A percentile compares a stretch with the other conserved stretches of the same genome.
These are phyloP conservation scores for Aspergillus fijiensis DNA, from an alignment of 2,329 filamentous ascomycete species.

Conservation along the genomic window DNA sequence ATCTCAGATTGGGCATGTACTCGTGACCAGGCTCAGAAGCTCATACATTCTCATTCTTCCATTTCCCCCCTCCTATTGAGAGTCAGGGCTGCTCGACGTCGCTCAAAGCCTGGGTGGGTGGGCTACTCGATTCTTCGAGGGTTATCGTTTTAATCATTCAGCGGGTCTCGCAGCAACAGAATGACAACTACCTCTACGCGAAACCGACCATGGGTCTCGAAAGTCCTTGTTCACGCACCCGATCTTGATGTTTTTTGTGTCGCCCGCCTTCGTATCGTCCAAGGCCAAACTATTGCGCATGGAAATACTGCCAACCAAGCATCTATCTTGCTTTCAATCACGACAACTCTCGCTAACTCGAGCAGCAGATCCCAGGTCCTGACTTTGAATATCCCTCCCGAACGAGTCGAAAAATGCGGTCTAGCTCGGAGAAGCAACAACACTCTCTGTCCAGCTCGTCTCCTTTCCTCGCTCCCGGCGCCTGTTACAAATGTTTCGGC, in stretches of 20 bases:
- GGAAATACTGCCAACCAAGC: conserved; percentile 14
- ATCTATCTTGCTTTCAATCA: conserved; percentile 21
- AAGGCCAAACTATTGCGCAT: conserved; percentile 4
- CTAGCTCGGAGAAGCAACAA: conserved; percentile 17
- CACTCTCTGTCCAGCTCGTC: conserved; percentile 14
- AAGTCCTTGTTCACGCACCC: conserved; percentile 20
- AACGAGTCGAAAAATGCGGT: conserved; percentile 15
- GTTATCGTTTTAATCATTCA: conserved; percentile 9
- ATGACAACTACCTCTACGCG: conserved; percentile 17
- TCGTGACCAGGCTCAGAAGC: conserved; percentile 20
- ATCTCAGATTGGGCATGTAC: conserved; percentile 20
- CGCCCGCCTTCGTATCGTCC: conserved; percentile 20
- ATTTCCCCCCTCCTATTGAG: conserved; percentile 5
- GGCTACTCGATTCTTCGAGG: conserved; percentile 25
- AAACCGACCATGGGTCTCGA: conserved; percentile 14
- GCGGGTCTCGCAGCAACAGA: conserved; percentile 12
- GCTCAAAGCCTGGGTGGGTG: conserved; percentile 25
- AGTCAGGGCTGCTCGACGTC: conserved; percentile 25
- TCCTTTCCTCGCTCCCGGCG: conserved; percentile 15
- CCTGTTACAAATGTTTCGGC: conserved; percentile 17
- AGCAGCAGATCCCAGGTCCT: conserved; percentile 18
- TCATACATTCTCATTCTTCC: conserved; percentile 1
- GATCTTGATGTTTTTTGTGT: conserved; percentile 14
- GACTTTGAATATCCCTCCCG: conserved; percentile 18
- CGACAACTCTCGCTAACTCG: conserved; percentile 17